Percentiles rank a stretch among this genome's conserved stretches.
phyloP scores from a whole-genome alignment of 495 filamentous ascomycete species.

The Lasiosphaeria miniovina region DNA sequence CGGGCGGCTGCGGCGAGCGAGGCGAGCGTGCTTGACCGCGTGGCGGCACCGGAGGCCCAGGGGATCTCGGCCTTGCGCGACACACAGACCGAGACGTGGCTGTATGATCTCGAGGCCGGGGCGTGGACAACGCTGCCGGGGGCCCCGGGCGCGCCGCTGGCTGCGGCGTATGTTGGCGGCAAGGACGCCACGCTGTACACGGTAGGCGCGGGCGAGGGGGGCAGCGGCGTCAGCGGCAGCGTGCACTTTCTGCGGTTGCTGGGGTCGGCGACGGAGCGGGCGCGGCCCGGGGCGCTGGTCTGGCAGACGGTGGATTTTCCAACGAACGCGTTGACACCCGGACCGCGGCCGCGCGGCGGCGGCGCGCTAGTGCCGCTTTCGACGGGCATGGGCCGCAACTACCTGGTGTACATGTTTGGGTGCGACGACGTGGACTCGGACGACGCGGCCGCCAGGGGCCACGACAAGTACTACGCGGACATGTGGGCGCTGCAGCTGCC shows the following conservation, averaged over 20 bases:
- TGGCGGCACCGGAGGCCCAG: not conserved
- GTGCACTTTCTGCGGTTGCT: constrained; percentile 43
- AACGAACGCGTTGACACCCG: constrained; percentile 44
- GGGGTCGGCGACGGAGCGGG: constrained; percentile 27
- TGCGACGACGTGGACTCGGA: constrained; percentile 12
- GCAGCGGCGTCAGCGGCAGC: constrained; percentile 35
- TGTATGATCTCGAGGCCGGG: constrained; percentile 39
- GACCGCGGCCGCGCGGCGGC: constrained; percentile 42
- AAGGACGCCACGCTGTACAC: constrained; percentile 41
- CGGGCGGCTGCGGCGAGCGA: constrained; percentile 6
- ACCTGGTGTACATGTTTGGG: constrained; percentile 53
- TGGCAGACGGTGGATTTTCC: constrained; percentile 48
- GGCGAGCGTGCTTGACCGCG: not conserved
- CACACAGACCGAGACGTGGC: constrained; percentile 41
- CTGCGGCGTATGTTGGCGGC: constrained; percentile 33
- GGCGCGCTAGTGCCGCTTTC: constrained; percentile 46
- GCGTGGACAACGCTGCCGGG: constrained; percentile 37
- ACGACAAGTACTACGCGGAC: constrained; percentile 35
- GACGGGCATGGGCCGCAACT: constrained; percentile 50
- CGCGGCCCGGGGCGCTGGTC: constrained; percentile 21
- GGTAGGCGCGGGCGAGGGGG: constrained; percentile 27
- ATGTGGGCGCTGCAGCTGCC: constrained; percentile 54
- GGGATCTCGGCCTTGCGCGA: not conserved
- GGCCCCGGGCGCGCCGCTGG: constrained; percentile 15
- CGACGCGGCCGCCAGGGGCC: not conserved